Conservation (phyloP, 2,329 filamentous ascomycete species). For the Epichloe coenophiala region DNA sequence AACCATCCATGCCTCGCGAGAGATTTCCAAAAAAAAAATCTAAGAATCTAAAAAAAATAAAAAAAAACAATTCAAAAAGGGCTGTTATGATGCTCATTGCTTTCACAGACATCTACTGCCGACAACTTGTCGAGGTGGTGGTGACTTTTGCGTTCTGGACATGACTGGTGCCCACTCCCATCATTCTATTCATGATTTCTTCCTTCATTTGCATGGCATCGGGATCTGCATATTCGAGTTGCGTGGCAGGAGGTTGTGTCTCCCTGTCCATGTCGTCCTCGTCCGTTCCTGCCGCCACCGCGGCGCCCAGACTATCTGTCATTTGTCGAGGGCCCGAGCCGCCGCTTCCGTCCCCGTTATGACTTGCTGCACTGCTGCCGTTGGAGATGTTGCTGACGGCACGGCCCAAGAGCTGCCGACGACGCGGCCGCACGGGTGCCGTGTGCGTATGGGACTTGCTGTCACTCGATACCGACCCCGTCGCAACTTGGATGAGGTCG, state of each 20-base stretch:
- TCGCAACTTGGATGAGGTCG: conserved; percentile 23
- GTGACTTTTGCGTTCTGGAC: not conserved
- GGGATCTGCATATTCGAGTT: conserved; percentile 40
- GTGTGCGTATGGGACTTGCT: conserved; percentile 6
- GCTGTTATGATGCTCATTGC: not conserved
- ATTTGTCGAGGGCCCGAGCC: conserved; percentile 10
- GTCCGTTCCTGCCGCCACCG: conserved; percentile 3
- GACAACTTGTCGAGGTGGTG: not conserved
- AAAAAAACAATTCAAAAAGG: no score
- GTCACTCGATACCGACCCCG: conserved; percentile 2
- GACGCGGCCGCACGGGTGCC: conserved; percentile 15
- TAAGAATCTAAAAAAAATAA: no score
- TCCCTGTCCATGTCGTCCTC: conserved; percentile 13
- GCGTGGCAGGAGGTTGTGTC: conserved; percentile 30
- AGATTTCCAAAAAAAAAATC: not conserved
- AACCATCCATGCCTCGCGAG: no score
- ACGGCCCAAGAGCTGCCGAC: conserved; percentile 42
- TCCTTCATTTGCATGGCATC: conserved; percentile 31
- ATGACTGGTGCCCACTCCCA: conserved; percentile 9
- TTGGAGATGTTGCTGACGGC: conserved; percentile 45
- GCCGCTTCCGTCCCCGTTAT: conserved; percentile 10
- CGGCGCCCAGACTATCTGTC: conserved; percentile 4
- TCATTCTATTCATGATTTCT: conserved; percentile 32
- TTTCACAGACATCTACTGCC: conserved; percentile 1
- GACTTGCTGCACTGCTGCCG: conserved; percentile 31